phyloP scores from a whole-genome alignment of 257 asterid species.

The Scutellaria minor region DNA sequence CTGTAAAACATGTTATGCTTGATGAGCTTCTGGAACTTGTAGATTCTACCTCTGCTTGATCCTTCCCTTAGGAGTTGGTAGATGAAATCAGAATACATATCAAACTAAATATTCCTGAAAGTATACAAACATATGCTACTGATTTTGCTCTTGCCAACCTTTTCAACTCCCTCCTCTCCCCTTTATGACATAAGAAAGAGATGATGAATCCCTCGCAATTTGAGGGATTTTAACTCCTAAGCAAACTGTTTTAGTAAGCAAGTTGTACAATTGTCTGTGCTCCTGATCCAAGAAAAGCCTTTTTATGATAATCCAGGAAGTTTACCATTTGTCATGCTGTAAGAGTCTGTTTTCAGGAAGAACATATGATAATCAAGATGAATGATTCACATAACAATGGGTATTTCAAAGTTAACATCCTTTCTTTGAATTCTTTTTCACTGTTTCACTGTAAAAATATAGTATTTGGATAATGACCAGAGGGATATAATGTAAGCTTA shows the following conservation, averaged over 20 bases:
- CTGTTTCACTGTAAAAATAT: slow-evolving; percentile 7
- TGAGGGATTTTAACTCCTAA: slow-evolving; percentile 13
- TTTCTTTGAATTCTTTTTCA: not conserved
- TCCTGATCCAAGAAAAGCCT: not conserved
- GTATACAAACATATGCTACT: not conserved
- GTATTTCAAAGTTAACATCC: slow-evolving; percentile 10
- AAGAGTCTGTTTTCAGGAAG: slow-evolving; percentile 15
- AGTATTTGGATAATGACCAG: slow-evolving; percentile 14
- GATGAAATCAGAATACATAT: slow-evolving; percentile 12
- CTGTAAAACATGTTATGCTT: not conserved
- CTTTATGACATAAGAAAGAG: slow-evolving; percentile 3
- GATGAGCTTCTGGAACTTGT: slow-evolving; percentile 26
- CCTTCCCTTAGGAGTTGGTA: not conserved
- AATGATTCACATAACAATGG: slow-evolving; percentile 1
- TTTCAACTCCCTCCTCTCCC: not conserved
- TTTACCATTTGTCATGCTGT: slow-evolving; percentile 7
- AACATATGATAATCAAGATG: slow-evolving; percentile 10
- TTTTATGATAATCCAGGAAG: slow-evolving; percentile 3
- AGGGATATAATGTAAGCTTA: slow-evolving; percentile 2
- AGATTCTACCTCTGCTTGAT: slow-evolving; percentile 10
- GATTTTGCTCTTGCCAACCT: slow-evolving; percentile 18
- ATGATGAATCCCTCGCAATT: not conserved
- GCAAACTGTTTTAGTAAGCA: slow-evolving; percentile 8
- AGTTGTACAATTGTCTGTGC: not conserved
- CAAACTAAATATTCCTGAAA: slow-evolving; percentile 4